These are phyloP conservation scores for Atalantia buxifolia DNA, from an alignment of 345 rosid species.

Conservation along the genomic window DNA sequence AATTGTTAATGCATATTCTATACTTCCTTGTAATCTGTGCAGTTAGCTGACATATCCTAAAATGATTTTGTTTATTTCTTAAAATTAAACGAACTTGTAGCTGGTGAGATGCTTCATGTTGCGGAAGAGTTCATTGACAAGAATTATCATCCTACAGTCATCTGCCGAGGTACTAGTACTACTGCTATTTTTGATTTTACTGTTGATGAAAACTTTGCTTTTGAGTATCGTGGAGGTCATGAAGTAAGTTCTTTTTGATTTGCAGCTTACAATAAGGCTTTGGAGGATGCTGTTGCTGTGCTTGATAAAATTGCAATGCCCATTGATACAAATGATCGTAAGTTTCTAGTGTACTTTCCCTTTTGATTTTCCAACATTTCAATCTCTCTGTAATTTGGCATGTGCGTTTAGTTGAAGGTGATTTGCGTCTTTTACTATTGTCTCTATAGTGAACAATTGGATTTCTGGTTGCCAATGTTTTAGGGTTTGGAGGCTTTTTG, in stretches of 20 bases:
- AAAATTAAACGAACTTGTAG: conserved; percentile 31
- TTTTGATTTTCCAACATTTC: not conserved
- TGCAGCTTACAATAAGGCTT: conserved; percentile 89
- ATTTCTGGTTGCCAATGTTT: not conserved
- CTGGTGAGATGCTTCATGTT: conserved; percentile 99
- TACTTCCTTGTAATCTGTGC: not conserved
- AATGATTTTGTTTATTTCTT: not conserved
- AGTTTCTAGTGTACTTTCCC: conserved; percentile 23
- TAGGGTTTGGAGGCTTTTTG: not conserved
- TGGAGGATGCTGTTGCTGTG: conserved; percentile 89
- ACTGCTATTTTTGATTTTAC: not conserved
- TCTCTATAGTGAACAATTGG: not conserved
- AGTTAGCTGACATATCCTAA: not conserved
- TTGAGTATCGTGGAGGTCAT: not conserved
- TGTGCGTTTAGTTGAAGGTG: not conserved
- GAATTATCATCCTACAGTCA: conserved; percentile 89
- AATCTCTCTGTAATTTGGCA: not conserved
- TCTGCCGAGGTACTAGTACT: conserved; percentile 65
- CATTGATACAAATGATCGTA: conserved; percentile 79
- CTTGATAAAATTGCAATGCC: conserved; percentile 92
- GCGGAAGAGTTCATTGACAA: conserved; percentile 91
- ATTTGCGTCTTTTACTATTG: not conserved
- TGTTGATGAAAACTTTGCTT: conserved; percentile 6
- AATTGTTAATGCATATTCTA: not conserved
- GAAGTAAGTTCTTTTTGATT: conserved; percentile 6